Conservation (phyloP, 305 asterid species). For the Solanum chacoense region DNA sequence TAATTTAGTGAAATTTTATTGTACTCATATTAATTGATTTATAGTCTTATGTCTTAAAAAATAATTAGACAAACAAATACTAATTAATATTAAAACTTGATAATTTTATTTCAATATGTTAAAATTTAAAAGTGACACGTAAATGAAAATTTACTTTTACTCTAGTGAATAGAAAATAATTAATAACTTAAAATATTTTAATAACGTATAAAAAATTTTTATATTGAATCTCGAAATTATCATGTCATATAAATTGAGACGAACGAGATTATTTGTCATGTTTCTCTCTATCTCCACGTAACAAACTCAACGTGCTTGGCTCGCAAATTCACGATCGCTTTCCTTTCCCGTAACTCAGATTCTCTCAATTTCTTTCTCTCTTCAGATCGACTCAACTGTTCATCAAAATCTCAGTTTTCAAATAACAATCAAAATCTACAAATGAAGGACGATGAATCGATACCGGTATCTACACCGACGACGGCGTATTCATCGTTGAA, state of each 20-base stretch:
- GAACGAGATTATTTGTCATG: too few species aligned
- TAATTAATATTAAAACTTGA: background rate
- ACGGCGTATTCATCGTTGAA: slow-evolving; percentile 3
- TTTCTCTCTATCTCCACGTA: background rate
- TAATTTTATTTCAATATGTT: too few species aligned
- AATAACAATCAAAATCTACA: background rate
- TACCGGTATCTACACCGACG: slow-evolving; percentile 59
- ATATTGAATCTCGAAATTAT: background rate
- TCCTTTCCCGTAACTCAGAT: background rate
- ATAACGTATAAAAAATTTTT: too few species aligned
- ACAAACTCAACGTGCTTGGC: background rate
- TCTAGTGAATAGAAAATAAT: too few species aligned
- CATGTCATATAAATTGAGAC: background rate
- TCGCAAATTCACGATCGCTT: background rate
- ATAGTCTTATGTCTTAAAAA: too few species aligned
- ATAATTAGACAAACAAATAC: too few species aligned
- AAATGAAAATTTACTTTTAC: too few species aligned
- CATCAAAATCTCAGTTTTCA: background rate
- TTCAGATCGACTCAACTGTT: background rate
- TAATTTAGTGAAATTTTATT: too few species aligned
- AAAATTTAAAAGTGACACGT: background rate
- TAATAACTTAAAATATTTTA: too few species aligned
- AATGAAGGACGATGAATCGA: slow-evolving; percentile 58
- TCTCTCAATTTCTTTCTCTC: background rate
- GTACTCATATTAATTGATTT: too few species aligned